Conservation (phyloP, 768 basidiomycete genomes). For the Lactarius hengduanensis region DNA sequence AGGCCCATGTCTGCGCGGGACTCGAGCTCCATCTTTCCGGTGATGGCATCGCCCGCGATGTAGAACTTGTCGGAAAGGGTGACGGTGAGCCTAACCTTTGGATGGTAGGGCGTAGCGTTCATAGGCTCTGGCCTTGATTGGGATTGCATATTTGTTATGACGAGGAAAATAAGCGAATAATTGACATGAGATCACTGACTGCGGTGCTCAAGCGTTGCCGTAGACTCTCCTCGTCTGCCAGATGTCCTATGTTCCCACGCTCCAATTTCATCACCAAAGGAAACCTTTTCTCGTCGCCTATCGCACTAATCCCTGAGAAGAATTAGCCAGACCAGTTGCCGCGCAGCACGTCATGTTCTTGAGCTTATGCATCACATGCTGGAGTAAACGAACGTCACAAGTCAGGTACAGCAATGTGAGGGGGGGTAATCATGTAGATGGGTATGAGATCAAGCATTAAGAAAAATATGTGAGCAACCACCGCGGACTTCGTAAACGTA, state of each 20-base stretch:
- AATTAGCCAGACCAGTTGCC: not conserved
- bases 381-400: not conserved
- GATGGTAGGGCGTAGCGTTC: constrained; percentile 78
- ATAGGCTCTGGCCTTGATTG: constrained; percentile 57
- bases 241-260: not conserved
- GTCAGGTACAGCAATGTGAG: not conserved
- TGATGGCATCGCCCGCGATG: constrained; percentile 63
- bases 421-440: not conserved
- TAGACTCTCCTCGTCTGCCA: not conserved
- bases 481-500: not conserved
- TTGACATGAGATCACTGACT: constrained; percentile 18
- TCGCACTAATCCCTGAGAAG: too few species aligned
- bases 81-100: constrained; percentile 72
- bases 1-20: constrained; percentile 70
- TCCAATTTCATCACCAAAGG: not conserved
- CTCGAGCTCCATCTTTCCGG: constrained; percentile 80
- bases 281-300: not conserved
- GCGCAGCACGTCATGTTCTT: not conserved
- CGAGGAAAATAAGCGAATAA: not conserved
- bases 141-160: not conserved
- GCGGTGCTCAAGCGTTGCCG: not conserved
- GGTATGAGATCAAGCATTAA: not conserved
- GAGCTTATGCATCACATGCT: too few species aligned
- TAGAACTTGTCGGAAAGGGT: constrained; percentile 57
- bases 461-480: not conserved